These are phyloP conservation scores for Colletotrichum tamarilloi DNA, from an alignment of 2,329 filamentous ascomycete genomes.

Conservation along the genomic window DNA sequence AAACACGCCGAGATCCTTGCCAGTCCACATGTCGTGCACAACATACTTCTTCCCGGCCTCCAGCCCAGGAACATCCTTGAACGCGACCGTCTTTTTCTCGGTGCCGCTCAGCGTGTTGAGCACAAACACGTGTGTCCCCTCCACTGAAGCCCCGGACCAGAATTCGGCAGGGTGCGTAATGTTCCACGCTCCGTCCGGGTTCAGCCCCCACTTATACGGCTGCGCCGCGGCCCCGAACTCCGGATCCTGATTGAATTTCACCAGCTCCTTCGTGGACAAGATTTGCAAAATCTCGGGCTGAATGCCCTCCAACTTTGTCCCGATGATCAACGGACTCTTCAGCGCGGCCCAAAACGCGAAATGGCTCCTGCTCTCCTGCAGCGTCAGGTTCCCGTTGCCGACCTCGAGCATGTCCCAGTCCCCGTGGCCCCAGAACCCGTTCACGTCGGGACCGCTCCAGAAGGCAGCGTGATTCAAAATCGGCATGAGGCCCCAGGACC, in stretches of 20 bases:
- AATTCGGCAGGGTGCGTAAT: conserved; percentile 58
- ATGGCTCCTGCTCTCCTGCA: conserved; percentile 58
- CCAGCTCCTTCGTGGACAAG: conserved; percentile 52
- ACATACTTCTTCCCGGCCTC: conserved; percentile 44
- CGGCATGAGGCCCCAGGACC: conserved; percentile 41
- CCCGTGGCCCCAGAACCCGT: conserved; percentile 60
- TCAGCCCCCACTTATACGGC: conserved; percentile 61
- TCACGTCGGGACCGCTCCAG: conserved; percentile 46
- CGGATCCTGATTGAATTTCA: conserved; percentile 59
- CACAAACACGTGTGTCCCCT: conserved; percentile 58
- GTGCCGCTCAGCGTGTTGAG: conserved; percentile 54
- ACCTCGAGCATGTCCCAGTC: conserved; percentile 64
- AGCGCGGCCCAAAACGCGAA: conserved; percentile 64
- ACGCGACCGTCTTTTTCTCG: conserved; percentile 50
- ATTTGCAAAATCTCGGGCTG: conserved; percentile 49
- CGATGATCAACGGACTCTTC: conserved; percentile 62
- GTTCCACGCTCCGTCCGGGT: conserved; percentile 62
- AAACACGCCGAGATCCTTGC: conserved; percentile 50
- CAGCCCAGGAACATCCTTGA: conserved; percentile 56
- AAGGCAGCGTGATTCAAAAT: conserved; percentile 64
- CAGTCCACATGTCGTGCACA: conserved; percentile 59
- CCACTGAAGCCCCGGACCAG: conserved; percentile 56
- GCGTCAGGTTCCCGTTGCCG: conserved; percentile 59
- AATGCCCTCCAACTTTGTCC: conserved; percentile 52
- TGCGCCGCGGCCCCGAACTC: conserved; percentile 52